Conservation (phyloP, 345 rosid species). For the Eucalyptus rudis region DNA sequence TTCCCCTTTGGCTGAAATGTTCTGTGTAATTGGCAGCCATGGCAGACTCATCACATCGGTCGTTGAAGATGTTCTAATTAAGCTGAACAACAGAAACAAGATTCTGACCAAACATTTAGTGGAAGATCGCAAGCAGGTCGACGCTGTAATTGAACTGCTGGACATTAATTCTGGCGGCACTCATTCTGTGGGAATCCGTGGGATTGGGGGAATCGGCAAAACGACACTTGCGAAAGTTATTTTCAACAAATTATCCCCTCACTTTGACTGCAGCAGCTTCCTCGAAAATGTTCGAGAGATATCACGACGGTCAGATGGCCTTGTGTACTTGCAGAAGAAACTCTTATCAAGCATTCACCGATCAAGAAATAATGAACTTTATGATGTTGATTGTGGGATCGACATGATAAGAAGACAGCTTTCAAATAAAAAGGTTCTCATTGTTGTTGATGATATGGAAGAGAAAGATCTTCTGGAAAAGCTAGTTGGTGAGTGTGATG, state of each 20-base stretch:
- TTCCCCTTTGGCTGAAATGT: not conserved
- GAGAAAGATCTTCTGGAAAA: not conserved
- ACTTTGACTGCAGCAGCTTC: slow-evolving; percentile 8
- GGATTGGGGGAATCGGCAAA: slow-evolving; percentile 3
- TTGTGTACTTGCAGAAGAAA: not conserved
- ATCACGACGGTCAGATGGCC: not conserved
- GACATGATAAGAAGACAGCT: not conserved
- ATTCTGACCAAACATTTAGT: not conserved
- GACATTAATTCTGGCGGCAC: not conserved
- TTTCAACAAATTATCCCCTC: not conserved
- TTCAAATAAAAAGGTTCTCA: not conserved
- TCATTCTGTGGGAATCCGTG: slow-evolving; percentile 1
- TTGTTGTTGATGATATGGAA: not conserved
- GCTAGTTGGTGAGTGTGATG: not conserved
- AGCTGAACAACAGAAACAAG: not conserved
- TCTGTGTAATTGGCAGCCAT: not conserved
- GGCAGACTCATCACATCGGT: not conserved
- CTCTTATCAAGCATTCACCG: not conserved
- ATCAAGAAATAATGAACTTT: not conserved
- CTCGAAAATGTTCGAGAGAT: not conserved
- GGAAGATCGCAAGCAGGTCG: not conserved
- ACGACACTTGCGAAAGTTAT: slow-evolving; percentile 1
- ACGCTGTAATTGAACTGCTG: not conserved
- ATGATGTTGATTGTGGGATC: not conserved
- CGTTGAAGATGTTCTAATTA: not conserved